These are phyloP conservation scores for Hippophae rhamnoides DNA, from an alignment of 306 rosid species.

Conservation along the genomic window DNA sequence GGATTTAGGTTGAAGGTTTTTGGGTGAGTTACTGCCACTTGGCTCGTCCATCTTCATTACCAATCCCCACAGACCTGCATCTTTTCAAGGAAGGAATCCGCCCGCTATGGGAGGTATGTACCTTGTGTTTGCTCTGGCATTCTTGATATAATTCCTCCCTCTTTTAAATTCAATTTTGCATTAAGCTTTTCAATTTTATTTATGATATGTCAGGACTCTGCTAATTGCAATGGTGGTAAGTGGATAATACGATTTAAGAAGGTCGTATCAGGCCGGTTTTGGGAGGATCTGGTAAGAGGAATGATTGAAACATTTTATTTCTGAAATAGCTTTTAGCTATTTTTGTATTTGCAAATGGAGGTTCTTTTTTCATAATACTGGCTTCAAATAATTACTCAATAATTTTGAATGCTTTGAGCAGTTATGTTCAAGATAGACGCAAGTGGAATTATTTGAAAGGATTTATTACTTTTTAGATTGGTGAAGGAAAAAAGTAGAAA, in stretches of 20 bases:
- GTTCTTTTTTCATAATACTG: not conserved
- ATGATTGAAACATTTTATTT: conserved; percentile 4
- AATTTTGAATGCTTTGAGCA: not conserved
- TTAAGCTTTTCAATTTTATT: not conserved
- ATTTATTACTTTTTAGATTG: not conserved
- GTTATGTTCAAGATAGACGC: not conserved
- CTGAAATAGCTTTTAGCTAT: not conserved
- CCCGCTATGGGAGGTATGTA: conserved; percentile 82
- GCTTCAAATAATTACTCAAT: not conserved
- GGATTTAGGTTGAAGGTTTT: conserved; percentile 72
- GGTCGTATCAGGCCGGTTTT: conserved; percentile 78
- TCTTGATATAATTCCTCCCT: conserved; percentile 12
- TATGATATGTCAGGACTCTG: conserved; percentile 56
- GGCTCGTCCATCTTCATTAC: conserved; percentile 73
- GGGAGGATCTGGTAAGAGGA: conserved; percentile 85
- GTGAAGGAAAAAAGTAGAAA: not conserved
- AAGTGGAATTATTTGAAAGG: not conserved
- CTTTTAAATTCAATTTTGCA: not conserved
- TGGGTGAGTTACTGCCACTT: conserved; percentile 90
- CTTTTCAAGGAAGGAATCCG: conserved; percentile 94
- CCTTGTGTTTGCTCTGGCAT: conserved; percentile 1
- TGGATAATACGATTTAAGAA: conserved; percentile 90
- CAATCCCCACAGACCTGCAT: conserved; percentile 92
- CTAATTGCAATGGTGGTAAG: conserved; percentile 92
- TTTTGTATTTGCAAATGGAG: not conserved